Percentiles rank a stretch among this genome's conserved stretches.
Conservation (phyloP, 495 filamentous ascomycete species). For the Hypoxylon lienhwacheense region DNA sequence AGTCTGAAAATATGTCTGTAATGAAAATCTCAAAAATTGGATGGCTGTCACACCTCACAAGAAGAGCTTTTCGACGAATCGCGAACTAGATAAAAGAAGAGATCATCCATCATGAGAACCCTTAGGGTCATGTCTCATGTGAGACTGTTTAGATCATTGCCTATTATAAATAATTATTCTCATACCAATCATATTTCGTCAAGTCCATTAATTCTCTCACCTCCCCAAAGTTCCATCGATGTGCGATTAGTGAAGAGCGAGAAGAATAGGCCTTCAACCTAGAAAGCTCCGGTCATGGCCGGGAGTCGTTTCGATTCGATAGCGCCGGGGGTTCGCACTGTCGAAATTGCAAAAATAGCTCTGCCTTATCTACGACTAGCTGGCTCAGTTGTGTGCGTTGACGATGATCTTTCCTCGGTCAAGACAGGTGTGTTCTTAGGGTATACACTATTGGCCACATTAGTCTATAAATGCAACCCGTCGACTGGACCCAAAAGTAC, state of each 20-base stretch:
- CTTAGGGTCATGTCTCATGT: constrained; percentile 18
- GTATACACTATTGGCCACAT: constrained; percentile 12
- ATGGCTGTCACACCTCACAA: constrained; percentile 8
- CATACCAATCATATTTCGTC: constrained; percentile 6
- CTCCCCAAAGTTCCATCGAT: background rate
- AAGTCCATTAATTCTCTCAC: background rate
- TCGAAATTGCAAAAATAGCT: constrained; percentile 3
- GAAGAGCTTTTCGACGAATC: constrained; percentile 15
- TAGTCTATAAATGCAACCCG: constrained; percentile 8
- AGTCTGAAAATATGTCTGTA: too few relatives aligned
- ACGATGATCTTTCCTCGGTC: constrained; percentile 22
- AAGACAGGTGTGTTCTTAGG: constrained; percentile 8
- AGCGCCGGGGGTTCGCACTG: too few relatives aligned
- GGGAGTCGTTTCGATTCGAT: too few relatives aligned
- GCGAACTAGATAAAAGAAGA: background rate
- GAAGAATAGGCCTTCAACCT: too few relatives aligned
- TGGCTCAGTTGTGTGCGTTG: background rate
- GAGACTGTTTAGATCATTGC: constrained; percentile 21
- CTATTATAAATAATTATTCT: constrained; percentile 8
- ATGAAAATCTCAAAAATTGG: constrained; percentile 6
- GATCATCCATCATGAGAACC: constrained; percentile 11
- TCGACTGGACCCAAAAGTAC: constrained; percentile 1
- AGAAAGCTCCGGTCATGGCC: too few relatives aligned
- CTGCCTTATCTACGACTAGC: background rate
- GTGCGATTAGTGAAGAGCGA: too few relatives aligned